A percentile compares a stretch with the other conserved stretches of the same genome.
Evolutionary conservation across 768 basidiomycete species (phyloP).

Genomic region (Dentipellis fragilis): DNA sequence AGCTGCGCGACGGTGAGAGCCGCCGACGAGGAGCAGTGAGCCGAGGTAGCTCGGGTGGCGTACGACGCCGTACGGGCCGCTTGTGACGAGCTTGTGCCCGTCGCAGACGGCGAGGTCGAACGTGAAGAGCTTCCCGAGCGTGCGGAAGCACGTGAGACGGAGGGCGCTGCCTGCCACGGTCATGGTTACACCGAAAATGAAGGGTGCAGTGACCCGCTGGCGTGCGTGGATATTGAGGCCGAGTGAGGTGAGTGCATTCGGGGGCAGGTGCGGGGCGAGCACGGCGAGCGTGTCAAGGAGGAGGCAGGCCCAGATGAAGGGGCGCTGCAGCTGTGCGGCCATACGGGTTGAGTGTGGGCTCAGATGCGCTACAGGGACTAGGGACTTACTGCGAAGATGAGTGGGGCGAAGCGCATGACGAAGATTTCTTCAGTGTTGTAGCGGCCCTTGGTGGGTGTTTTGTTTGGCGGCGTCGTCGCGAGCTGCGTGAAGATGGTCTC

Average conservation of each 20-base stretch:
- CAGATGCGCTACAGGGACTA: background rate
- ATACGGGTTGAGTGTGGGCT: background rate
- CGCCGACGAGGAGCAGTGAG: background rate
- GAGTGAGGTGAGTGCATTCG: background rate
- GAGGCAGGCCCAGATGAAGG: background rate
- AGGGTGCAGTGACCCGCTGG: background rate
- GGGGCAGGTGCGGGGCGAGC: background rate
- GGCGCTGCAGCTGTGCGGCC: background rate
- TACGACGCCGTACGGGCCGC: slow-evolving; percentile 9
- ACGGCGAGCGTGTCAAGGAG: background rate
- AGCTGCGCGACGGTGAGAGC: background rate
- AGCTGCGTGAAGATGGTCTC: slow-evolving; percentile 42
- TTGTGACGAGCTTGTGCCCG: slow-evolving; percentile 3
- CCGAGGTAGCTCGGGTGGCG: slow-evolving; percentile 12
- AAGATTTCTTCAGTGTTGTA: slow-evolving; percentile 44
- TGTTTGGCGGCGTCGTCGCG: slow-evolving; percentile 49
- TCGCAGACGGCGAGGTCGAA: slow-evolving; percentile 4
- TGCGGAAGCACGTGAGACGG: slow-evolving; percentile 3
- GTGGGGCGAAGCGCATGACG: slow-evolving; percentile 44
- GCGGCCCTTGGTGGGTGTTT: slow-evolving; percentile 36
- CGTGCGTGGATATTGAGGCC: background rate
- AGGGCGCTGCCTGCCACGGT: background rate
- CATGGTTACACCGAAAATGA: background rate
- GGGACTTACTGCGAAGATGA: slow-evolving; percentile 39
- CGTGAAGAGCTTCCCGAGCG: slow-evolving; percentile 10